Base-by-base conservation (phyloP, 345 rosid genomes). In the Moricandia arvensis region DNA sequence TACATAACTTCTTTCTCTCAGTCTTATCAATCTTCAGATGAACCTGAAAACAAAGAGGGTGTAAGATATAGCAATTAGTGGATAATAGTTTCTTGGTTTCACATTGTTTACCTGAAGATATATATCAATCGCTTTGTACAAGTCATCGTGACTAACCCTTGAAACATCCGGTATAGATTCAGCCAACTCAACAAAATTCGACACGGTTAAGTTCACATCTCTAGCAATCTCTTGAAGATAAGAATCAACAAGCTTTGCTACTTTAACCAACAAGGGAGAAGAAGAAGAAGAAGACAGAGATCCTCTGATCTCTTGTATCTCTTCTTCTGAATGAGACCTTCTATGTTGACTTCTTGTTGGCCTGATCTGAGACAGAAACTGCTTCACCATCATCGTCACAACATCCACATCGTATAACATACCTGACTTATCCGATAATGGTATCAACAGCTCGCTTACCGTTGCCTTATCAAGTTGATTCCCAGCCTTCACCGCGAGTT, bases 391-490 rank as follows among this genome's bases (percentile, higher is more conserved):
- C 43, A 74, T 79, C 66, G 79, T 77, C 65, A 90, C 87, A 60
- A 91, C 74, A 69, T 91, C 96, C 54, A 91, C 96, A 75, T 94
- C 99, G 63, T 85, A 89, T 68, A 86, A 24, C 18, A 84, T 83
- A 63, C 69, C 86, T 3, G 75, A 85, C 57, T 84, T 72, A 31
- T 69, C 62, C 8, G 88, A 81, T 41, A 79, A 76, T 7, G 99
- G 99, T 79, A 94, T 89, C 73, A 94, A 78, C 80, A 94, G 78
- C 82, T 94, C 97, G 37, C 55, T 85, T 1, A 89, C 83, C 3
- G 82, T 83, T 65, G 99, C 99, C 68, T 94, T 96, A 78, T 91
- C 97, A 10, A 94, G 81, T 62, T 94, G 97, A 65, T 87, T 86
- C 33, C 85, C 97, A 0, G 88, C 83, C 71, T 95, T 86, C 67